These are phyloP conservation scores for Phaeosphaeriaceae sp. DNA, from an alignment of 2,329 filamentous ascomycete species.

Conservation along the genomic window DNA sequence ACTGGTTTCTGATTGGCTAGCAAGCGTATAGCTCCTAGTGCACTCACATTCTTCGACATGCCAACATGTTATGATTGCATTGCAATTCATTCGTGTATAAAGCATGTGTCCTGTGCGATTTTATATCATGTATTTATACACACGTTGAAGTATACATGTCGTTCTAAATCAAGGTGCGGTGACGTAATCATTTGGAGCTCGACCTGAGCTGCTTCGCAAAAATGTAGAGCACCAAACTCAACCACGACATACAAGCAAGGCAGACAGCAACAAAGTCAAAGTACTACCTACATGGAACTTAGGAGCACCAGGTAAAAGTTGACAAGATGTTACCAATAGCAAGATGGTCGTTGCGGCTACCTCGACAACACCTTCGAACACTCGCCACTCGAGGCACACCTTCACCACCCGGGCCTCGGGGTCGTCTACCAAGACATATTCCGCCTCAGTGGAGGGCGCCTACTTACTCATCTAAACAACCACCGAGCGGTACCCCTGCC, in stretches of 20 bases:
- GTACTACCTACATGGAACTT: not conserved
- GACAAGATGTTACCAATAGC: constrained; percentile 33
- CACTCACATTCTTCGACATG: too few species aligned
- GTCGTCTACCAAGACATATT: constrained; percentile 26
- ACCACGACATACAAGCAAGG: not conserved
- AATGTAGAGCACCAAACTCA: not conserved
- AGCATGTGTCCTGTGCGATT: not conserved
- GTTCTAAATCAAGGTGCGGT: not conserved
- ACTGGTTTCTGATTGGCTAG: not conserved
- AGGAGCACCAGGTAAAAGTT: not conserved
- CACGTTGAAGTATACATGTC: too few species aligned
- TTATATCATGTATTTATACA: too few species aligned
- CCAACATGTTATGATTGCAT: too few species aligned
- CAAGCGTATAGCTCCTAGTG: not conserved
- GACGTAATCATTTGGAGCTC: constrained; percentile 4
- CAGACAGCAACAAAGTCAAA: not conserved
- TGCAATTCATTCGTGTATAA: too few species aligned
- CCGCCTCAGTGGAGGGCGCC: constrained; percentile 17
- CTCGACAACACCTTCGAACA: constrained; percentile 30
- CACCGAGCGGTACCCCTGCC: constrained; percentile 17
- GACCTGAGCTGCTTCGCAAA: constrained; percentile 1
- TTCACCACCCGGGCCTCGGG: constrained; percentile 27
- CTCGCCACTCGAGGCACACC: constrained; percentile 30
- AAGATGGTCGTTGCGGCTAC: constrained; percentile 36
- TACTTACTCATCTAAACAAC: constrained; percentile 17